Evolutionary conservation across 768 basidiomycete genomes (phyloP), one percentile per base, ranked within the genome.

Genomic region (Cyathus striatus): DNA sequence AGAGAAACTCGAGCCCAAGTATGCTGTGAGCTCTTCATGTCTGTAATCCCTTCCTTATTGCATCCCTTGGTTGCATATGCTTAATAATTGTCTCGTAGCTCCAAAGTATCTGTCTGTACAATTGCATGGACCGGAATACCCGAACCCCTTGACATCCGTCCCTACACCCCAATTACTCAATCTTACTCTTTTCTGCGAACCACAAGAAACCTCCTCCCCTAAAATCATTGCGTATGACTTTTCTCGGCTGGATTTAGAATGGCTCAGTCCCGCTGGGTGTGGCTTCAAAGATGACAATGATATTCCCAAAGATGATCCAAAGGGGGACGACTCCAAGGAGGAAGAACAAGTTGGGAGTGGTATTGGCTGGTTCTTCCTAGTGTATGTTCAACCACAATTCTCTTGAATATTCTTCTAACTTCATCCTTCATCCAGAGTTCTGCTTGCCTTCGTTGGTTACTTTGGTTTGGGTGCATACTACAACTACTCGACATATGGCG

Each of bases 401-500:
- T 44, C 5, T 20, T 22, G 7, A 20, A 23, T 20, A 41, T 17
- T 33, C 25, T 22, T 16, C 6, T 21, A n/a, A 40, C 45, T 23
- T 41, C 43, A 45, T 38, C 26, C 10, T 22, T 25, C 36, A 33
- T 23, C 7, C 50, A 87, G 82, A n/a, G 50, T 85, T 23, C 43
- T 90, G 10, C 58, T 92, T 17, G 79, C 78, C 2, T 72, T 91
- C 46, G 55, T 70, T 3, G 73, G 76, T 2, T 94, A 94, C 64
- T 81, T 94, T 50, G 75, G 57, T 1, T 59, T 91, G 20, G 91
- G 91, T 16, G 84, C 85, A 6, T 94, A 91, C 60, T 84, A 89
- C 65, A 92, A 94, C 54, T 91, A 90, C 54, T 79, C 85, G 5
- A 87, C 80, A 16, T 94, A 93, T 57, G 90, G 90, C 16, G 86